Conservation (phyloP, 1,284 basidiomycete genomes). For the Microbotryum scabiosae region DNA sequence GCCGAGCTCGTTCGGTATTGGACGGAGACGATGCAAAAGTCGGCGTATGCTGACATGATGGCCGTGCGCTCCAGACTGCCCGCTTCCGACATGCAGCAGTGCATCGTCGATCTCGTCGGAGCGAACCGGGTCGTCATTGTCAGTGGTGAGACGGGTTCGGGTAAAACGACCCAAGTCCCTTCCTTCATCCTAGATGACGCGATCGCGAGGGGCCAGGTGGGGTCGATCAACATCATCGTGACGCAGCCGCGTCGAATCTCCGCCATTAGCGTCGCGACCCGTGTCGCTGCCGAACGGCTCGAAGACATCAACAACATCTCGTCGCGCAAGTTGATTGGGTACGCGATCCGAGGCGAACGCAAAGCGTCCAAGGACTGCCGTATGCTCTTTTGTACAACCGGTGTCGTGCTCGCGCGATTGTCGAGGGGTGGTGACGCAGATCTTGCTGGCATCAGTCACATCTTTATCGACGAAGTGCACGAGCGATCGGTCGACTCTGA, state of each 20-base stretch:
- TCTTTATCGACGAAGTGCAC: slow-evolving; percentile 71
- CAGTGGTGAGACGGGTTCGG: slow-evolving; percentile 75
- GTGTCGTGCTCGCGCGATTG: slow-evolving; percentile 74
- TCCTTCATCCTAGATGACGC: slow-evolving; percentile 53
- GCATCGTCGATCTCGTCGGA: slow-evolving; percentile 56
- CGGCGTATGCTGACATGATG: slow-evolving; percentile 55
- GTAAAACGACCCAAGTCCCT: slow-evolving; percentile 67
- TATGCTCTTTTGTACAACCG: slow-evolving; percentile 85
- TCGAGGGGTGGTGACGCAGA: slow-evolving; percentile 59
- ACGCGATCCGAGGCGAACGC: slow-evolving; percentile 82
- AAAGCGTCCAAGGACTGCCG: slow-evolving; percentile 60
- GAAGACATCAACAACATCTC: slow-evolving; percentile 52
- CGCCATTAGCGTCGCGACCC: slow-evolving; percentile 77
- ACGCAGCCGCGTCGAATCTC: slow-evolving; percentile 87
- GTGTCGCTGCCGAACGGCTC: slow-evolving; percentile 75
- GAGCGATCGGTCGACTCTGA: slow-evolving; percentile 56
- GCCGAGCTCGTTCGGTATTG: slow-evolving; percentile 35
- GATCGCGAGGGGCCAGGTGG: slow-evolving; percentile 56
- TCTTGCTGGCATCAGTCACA: slow-evolving; percentile 65
- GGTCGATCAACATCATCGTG: slow-evolving; percentile 67
- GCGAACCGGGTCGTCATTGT: slow-evolving; percentile 65
- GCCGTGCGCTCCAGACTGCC: slow-evolving; percentile 58
- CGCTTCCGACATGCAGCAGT: slow-evolving; percentile 58
- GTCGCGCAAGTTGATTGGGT: slow-evolving; percentile 62
- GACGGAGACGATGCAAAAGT: slow-evolving; percentile 39